Evolutionary conservation across 225 moss, liverwort and hornwort species (phyloP), one percentile per base, ranked within the genome.

Genomic region (Physcomitrellopsis africana): DNA sequence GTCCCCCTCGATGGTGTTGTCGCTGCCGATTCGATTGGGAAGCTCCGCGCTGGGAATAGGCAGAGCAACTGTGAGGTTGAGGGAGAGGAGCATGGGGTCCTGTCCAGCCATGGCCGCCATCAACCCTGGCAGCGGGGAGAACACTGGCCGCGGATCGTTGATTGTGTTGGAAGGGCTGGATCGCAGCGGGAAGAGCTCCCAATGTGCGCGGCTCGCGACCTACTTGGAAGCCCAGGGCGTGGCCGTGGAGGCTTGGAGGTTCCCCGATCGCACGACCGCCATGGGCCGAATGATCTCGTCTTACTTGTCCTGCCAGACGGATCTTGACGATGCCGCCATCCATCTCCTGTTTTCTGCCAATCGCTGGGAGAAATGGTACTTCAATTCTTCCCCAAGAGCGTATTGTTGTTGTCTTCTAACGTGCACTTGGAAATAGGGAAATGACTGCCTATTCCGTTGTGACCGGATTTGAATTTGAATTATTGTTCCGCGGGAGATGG

Each of bases 331-430:
- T 70, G 77, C 90, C 15, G 86, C 91, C 19, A 78, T 99, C 48
- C 97, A 99, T 60, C 82, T 94, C 20, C 90, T 99, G 66, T 99
- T 99, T 81, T 91, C 97, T 37, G 97, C 97, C 22, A 99, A 99
- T 72, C 97, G 97, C 23, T 99, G 94, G 94, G 97, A 93, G 85
- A 99, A 93, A 69, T 82, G 86, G 96, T 94, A 76, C 2, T 37
- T 2, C 0, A 0, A 7, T 32, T 11, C 63, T 57, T 15, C 51
- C 0, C 5, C 29, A 3, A 37, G 0, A 4, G 32, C 32, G 0
- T 14, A 0, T 62, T 4, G 1, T 0, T 55, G 14, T 22, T 18
- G 29, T 47, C 14, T 47, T 23, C 17, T 15, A 49, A 13, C 15
- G 3, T 3, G 11, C 48, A 49, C 7, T 7, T 37, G 32, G 32